Base-by-base conservation (phyloP, 345 rosid species). In the Pistacia integerrima region DNA sequence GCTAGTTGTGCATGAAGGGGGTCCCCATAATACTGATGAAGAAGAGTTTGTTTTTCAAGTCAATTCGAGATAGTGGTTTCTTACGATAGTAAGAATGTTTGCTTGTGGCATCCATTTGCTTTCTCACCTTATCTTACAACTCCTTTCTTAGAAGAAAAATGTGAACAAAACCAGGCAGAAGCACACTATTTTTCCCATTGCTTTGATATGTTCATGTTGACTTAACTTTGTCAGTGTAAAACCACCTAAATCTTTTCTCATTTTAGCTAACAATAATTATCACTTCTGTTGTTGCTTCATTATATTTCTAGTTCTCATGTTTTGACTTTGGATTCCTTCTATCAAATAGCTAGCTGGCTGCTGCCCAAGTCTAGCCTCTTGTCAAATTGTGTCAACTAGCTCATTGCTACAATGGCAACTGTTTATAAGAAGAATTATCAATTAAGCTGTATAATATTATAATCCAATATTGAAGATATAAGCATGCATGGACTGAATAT, bases 1-100 rank as follows among this genome's bases (percentile, higher is more conserved):
- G n/a, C 18, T 14, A 16, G 17, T 0, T 13, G 5, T 13, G 5
- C 57, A 54, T 54, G 16, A 4, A 18, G 57, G 6, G 57, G 57
- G 57, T 14, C 57, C 57, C 57, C 46, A 8, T 41, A 41, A 8
- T 41, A 41, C 46, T 54, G 16, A 16, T 54, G 57, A 54, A 14
- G 6, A 4, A 4, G 57, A 9, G 28, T 11, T 72, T 4, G 4
- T 22, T 58, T 25, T 25, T 60, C 30, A 69, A 17, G 61, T 77
- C 38, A 28, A 33, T 54, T 72, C 68, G 38, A 74, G 69, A 1
- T 73, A 65, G 86, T 85, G 89, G 74, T 65, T 63, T 78, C 81
- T 86, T 80, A 81, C 87, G 89, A 75, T 38, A 46, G 81, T 44
- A 16, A 78, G 87, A 86, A 83, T 73, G 82, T 69, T 44, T 83